phyloP scores from a whole-genome alignment of 2,329 filamentous ascomycete species.

The Ophioceras dolichostomum region DNA sequence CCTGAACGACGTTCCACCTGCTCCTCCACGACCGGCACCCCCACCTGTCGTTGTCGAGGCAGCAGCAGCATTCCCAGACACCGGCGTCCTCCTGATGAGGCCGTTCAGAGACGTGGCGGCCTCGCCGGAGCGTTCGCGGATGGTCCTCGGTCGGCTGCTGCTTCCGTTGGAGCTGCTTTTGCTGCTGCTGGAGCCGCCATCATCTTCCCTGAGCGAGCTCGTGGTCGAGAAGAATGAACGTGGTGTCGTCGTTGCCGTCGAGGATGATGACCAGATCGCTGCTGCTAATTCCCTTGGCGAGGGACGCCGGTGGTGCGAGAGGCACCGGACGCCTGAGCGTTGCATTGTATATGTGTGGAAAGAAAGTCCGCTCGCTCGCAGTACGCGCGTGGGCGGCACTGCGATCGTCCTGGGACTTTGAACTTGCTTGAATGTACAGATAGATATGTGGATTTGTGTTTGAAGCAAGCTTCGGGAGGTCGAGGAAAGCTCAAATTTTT shows the following conservation, averaged over 20 bases:
- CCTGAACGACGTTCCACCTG: too few species aligned
- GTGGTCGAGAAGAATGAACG: slow-evolving; percentile 8
- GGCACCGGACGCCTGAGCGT: slow-evolving; percentile 7
- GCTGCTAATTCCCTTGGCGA: not conserved
- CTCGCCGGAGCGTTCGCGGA: not conserved
- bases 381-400: not conserved
- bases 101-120: slow-evolving; percentile 1
- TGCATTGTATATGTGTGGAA: slow-evolving; percentile 6
- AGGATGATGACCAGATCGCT: not conserved
- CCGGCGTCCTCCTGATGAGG: slow-evolving; percentile 2
- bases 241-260: not conserved
- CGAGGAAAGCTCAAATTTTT: slow-evolving; percentile 1
- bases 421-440: not conserved
- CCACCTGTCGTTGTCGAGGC: too few species aligned
- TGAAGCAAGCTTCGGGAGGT: not conserved
- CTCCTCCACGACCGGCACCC: too few species aligned
- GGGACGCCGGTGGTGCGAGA: slow-evolving; percentile 4
- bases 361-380: not conserved
- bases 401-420: not conserved
- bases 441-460: not conserved
- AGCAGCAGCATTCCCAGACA: too few species aligned
- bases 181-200: not conserved
- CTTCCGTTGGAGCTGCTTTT: not conserved
- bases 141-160: not conserved
- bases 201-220: slow-evolving; percentile 1